Evolutionary conservation across 2,329 filamentous ascomycete species (phyloP), one percentile per base, ranked within the genome.

Genomic region (Verticillium albo-atrum): DNA sequence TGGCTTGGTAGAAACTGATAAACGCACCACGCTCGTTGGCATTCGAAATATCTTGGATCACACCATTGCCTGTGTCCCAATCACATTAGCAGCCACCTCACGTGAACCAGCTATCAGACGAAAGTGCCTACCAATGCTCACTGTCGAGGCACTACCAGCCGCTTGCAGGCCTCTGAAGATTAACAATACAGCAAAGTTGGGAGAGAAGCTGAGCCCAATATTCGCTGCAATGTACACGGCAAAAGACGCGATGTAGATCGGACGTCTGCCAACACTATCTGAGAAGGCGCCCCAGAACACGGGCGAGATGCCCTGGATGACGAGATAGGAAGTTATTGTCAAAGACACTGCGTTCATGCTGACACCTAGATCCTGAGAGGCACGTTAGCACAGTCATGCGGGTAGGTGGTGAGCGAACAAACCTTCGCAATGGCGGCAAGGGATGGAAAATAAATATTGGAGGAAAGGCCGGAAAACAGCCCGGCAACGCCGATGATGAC

Each of bases 401-500:
- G n/a, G n/a, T n/a, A n/a, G n/a, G n/a, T 26, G 2, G n/a, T 20
- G 42, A 23, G 4, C 42, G 25, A 9, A 34, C 62, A 35, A 62
- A 73, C 73, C 56, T 65, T 59, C 7, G 75, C 68, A 17, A 81
- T 73, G 3, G 68, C 62, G 52, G 74, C 70, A 5, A 81, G 62
- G 0, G 77, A 73, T 1, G 80, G 79, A 55, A 80, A 74, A 68
- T 82, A 83, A 56, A 84, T 82, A 60, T 79, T 81, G 32, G 76
- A 77, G 3, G 80, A 79, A 14, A 81, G 63, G 1, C 82, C 81
- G 3, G 81, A 82, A 69, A 85, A 83, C 30, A 84, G 70, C 1
- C 77, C 79, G 1, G 80, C 82, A 1, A 79, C 66, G 2, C 79
- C 76, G 26, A 82, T 77, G 56, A 80, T 79, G 66, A 77, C 72